Percentiles rank a stretch among this genome's conserved stretches.
phyloP scores from a whole-genome alignment of 208 protist genomes.

The Trypanosoma cruzi region DNA sequence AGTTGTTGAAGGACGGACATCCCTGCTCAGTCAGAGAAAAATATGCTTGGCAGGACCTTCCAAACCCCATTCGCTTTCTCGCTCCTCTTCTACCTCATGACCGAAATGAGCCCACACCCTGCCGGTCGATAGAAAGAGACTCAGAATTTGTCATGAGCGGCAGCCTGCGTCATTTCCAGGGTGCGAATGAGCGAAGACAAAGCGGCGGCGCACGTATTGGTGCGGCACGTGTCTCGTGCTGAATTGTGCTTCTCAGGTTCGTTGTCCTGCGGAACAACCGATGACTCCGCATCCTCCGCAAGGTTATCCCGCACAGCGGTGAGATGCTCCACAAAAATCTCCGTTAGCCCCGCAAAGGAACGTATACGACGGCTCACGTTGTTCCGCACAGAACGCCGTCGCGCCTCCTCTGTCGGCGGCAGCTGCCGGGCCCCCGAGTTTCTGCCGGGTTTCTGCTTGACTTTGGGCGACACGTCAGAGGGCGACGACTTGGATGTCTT shows the following conservation, averaged over 20 bases:
- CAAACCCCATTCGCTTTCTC: background rate
- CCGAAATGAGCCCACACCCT: background rate
- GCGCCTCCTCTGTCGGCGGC: constrained; percentile 5
- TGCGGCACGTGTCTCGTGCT: constrained; percentile 9
- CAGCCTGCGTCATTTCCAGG: constrained; percentile 16
- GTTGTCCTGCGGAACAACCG: background rate
- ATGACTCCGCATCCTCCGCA: background rate
- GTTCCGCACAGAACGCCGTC: constrained; percentile 51
- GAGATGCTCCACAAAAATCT: constrained; percentile 42
- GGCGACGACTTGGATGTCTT: background rate
- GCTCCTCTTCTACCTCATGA: background rate
- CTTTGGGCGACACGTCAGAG: background rate
- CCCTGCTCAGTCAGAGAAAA: constrained; percentile 17
- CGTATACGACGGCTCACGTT: constrained; percentile 39
- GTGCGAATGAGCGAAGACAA: constrained; percentile 29
- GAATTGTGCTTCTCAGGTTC: background rate
- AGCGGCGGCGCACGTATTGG: background rate
- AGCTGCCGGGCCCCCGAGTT: background rate
- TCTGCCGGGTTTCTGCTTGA: background rate
- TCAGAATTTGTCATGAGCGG: constrained; percentile 21
- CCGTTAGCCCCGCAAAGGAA: constrained; percentile 36
- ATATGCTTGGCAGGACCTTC: constrained; percentile 10
- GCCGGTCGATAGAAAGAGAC: background rate
- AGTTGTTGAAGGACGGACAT: too few relatives aligned
- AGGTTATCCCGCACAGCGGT: constrained; percentile 30